These are phyloP conservation scores for Phaffia australis DNA, from an alignment of 768 basidiomycete species.

Conservation along the genomic window DNA sequence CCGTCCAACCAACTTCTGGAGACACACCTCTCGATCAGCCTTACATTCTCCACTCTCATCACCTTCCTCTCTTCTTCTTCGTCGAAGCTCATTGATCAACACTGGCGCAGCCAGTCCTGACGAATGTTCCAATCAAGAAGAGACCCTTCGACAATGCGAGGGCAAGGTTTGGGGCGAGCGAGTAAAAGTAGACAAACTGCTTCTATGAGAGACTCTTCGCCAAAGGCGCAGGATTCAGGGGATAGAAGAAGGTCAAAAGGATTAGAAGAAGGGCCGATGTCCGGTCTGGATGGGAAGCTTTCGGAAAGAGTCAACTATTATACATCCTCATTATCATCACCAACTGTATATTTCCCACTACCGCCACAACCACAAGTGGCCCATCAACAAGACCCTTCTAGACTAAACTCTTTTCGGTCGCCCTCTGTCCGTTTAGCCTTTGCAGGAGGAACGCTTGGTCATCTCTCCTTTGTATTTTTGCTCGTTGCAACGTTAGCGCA, in stretches of 20 bases:
- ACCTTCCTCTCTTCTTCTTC: constrained; percentile 59
- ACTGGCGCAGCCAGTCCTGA: constrained; percentile 19
- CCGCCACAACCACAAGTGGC: too few species aligned
- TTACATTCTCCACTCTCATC: constrained; percentile 62
- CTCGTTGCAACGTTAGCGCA: not conserved
- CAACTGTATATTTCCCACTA: not conserved
- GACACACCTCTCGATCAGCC: constrained; percentile 59
- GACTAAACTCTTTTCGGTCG: too few species aligned
- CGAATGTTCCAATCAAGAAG: constrained; percentile 21
- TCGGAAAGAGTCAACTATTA: not conserved
- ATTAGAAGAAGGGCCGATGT: not conserved
- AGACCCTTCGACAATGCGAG: constrained; percentile 12
- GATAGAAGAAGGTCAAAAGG: not conserved
- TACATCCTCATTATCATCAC: not conserved
- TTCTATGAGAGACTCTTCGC: constrained; percentile 1
- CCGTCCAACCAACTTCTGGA: constrained; percentile 74
- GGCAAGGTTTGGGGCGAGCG: constrained; percentile 23
- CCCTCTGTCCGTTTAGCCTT: too few species aligned
- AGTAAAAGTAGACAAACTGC: constrained; percentile 18
- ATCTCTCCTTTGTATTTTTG: not conserved
- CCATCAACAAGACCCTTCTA: too few species aligned
- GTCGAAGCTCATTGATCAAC: constrained; percentile 63
- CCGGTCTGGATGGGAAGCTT: not conserved
- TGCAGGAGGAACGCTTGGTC: too few species aligned
- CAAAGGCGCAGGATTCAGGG: not conserved